Evolutionary conservation across 371 early-diverging fungal species (phyloP).

Genomic region (Dichotomocladium elegans): DNA sequence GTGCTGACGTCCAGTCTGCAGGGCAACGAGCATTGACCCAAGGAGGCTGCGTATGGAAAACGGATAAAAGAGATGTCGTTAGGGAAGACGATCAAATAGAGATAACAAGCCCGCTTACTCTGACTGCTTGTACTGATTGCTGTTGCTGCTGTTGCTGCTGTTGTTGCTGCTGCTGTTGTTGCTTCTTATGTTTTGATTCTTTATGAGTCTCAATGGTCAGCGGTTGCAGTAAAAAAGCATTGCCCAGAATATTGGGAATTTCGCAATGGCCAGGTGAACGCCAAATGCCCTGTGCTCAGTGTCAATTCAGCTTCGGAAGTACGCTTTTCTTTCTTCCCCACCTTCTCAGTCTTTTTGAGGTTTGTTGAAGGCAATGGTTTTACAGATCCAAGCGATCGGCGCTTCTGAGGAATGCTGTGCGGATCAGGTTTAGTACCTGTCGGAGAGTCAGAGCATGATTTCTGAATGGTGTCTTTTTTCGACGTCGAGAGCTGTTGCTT

Average conservation of each 20-base stretch:
- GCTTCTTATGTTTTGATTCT: too few relatives aligned
- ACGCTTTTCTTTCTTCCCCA: background rate
- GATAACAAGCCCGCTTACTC: background rate
- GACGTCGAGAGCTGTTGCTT: background rate
- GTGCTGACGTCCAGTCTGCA: constrained; percentile 14
- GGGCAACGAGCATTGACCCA: constrained; percentile 19
- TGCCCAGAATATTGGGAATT: constrained; percentile 45
- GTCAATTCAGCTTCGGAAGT: background rate
- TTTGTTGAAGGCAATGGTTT: constrained; percentile 7
- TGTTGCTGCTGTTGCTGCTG: background rate
- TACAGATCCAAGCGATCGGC: constrained; percentile 16
- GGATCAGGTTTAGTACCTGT: constrained; percentile 6
- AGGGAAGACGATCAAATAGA: background rate
- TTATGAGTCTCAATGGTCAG: background rate
- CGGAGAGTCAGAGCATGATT: constrained; percentile 19
- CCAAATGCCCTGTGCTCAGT: constrained; percentile 17
- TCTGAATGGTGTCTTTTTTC: constrained; percentile 10
- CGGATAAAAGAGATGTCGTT: background rate
- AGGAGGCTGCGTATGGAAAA: constrained; percentile 20
- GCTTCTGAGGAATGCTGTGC: constrained; percentile 5
- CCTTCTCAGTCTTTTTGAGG: constrained; percentile 2
- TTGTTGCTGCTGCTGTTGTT: background rate
- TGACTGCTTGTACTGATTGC: background rate
- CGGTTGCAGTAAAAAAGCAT: constrained; percentile 29
- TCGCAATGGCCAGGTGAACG: constrained; percentile 45